Conservation (phyloP, 176 grass and related monocot genomes). For the Microstegium vimineum region DNA sequence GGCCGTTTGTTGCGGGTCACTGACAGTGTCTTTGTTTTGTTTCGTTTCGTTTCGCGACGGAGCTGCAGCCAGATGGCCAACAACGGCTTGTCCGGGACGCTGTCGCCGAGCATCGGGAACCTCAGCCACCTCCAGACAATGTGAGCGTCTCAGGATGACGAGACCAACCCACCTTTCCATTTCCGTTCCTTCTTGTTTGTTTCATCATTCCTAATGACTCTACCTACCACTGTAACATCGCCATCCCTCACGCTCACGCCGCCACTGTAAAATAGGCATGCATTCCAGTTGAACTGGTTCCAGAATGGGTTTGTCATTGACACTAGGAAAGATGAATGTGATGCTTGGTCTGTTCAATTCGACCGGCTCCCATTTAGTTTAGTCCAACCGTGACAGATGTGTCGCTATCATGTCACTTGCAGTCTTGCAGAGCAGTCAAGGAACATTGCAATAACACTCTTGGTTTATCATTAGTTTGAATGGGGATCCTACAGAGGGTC, state of each 20-base stretch:
- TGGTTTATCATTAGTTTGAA: neutral
- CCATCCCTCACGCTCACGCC: neutral
- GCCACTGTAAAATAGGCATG: no score
- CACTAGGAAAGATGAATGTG: neutral
- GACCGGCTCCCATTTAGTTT: neutral
- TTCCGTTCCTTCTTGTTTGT: neutral
- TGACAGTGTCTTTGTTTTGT: neutral
- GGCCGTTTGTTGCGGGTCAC: neutral
- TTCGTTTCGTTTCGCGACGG: constrained; percentile 6
- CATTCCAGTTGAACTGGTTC: neutral
- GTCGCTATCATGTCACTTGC: neutral
- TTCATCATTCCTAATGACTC: neutral
- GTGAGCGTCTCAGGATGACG: constrained; percentile 36
- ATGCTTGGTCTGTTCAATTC: neutral
- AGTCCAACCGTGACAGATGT: neutral
- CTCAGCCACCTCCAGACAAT: constrained; percentile 86
- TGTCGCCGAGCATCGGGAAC: constrained; percentile 83
- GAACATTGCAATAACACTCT: neutral
- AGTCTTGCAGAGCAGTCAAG: neutral
- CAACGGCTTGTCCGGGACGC: constrained; percentile 56
- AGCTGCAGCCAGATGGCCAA: constrained; percentile 94
- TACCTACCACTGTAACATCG: neutral
- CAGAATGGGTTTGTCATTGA: neutral
- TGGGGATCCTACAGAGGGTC: neutral
- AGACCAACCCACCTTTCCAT: constrained; percentile 3